Evolutionary conservation across 805 yeast genomes (phyloP).

Genomic region (Debaryomyces castellii): DNA sequence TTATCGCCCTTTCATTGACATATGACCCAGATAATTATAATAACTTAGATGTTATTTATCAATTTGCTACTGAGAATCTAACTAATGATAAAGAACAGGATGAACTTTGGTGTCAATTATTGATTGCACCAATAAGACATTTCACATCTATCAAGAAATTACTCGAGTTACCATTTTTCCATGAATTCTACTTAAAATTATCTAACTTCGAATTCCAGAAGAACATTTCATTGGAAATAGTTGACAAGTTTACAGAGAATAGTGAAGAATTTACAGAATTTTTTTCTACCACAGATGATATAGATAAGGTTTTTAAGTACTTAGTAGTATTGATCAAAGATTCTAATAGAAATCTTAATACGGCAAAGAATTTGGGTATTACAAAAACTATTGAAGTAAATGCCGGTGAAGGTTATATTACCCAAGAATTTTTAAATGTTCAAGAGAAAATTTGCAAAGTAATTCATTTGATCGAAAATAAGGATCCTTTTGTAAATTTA

Average conservation of each 20-base stretch:
- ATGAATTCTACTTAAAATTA: constrained; percentile 49
- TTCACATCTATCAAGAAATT: constrained; percentile 41
- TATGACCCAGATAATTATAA: constrained; percentile 64
- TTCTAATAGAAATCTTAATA: constrained; percentile 23
- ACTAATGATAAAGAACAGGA: constrained; percentile 22
- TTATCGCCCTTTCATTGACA: constrained; percentile 60
- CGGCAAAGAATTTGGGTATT: constrained; percentile 42
- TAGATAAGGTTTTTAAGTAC: constrained; percentile 59
- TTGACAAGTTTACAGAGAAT: constrained; percentile 49
- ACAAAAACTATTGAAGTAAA: constrained; percentile 29
- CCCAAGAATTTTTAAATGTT: constrained; percentile 39
- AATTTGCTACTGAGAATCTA: constrained; percentile 49
- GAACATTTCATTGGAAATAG: constrained; percentile 58
- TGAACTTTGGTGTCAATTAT: constrained; percentile 44
- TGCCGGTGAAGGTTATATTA: constrained; percentile 25
- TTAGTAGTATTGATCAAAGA: constrained; percentile 53
- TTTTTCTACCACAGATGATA: constrained; percentile 41
- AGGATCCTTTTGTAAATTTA: constrained; percentile 25
- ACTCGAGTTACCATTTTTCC: constrained; percentile 48
- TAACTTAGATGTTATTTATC: constrained; percentile 61
- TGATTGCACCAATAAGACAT: constrained; percentile 49
- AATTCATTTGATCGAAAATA: constrained; percentile 59
- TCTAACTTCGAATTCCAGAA: constrained; percentile 55
- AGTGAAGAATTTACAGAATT: constrained; percentile 31
- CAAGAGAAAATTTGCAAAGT: constrained; percentile 70